Evolutionary conservation across 768 basidiomycete genomes (phyloP).

Genomic region (Panus rudis): DNA sequence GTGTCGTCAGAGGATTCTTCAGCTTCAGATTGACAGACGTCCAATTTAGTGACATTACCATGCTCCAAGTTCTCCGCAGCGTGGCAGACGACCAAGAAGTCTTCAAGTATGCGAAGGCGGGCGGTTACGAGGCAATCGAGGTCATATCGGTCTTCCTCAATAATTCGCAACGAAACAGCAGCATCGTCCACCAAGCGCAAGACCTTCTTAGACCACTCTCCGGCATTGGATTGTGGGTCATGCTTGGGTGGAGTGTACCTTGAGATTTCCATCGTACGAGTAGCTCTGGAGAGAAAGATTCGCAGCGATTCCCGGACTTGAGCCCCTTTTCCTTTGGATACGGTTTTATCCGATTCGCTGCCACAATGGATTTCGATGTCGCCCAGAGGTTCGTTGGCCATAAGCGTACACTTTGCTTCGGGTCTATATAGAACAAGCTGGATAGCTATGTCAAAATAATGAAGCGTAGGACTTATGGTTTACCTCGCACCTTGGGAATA

Average conservation of each 20-base stretch:
- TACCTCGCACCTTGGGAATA: constrained; percentile 45
- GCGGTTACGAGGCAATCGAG: background rate
- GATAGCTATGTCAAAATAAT: background rate
- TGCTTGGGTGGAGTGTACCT: constrained; percentile 2
- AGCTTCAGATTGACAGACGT: too few species aligned
- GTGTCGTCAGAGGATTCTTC: background rate
- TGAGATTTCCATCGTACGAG: constrained; percentile 17
- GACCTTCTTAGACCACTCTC: constrained; percentile 21
- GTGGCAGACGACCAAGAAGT: background rate
- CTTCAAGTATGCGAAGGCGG: background rate
- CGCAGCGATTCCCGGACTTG: constrained; percentile 4
- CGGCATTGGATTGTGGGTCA: background rate
- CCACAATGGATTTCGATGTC: constrained; percentile 43
- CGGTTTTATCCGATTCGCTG: constrained; percentile 11
- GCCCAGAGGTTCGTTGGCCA: constrained; percentile 42
- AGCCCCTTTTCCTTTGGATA: background rate
- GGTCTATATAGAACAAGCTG: constrained; percentile 38
- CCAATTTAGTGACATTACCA: background rate
- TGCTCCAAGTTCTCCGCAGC: background rate
- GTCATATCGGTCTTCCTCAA: constrained; percentile 1
- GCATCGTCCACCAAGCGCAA: constrained; percentile 6
- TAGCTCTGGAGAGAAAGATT: constrained; percentile 8
- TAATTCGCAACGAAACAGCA: background rate
- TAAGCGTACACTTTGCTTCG: constrained; percentile 38
- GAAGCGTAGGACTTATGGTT: too few species aligned